phyloP scores from a whole-genome alignment of 1,284 basidiomycete genomes.

The Cutaneotrichosporon sp. region DNA sequence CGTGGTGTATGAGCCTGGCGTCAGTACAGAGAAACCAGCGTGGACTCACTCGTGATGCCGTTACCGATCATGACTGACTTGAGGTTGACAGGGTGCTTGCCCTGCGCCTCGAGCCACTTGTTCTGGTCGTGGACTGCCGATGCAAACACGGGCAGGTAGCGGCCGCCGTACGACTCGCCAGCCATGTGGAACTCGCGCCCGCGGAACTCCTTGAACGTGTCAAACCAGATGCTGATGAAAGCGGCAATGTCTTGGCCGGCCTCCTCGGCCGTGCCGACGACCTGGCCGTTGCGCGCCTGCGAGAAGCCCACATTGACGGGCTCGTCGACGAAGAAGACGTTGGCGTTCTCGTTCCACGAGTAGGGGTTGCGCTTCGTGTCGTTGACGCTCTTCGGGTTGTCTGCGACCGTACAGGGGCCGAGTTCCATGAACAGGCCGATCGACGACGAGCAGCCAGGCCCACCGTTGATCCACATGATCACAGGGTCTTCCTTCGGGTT shows the following conservation, averaged over 20 bases:
- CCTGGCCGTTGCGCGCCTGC: slow-evolving; percentile 66
- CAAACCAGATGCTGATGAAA: slow-evolving; percentile 73
- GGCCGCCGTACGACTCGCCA: slow-evolving; percentile 63
- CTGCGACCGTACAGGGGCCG: slow-evolving; percentile 53
- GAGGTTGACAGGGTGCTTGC: slow-evolving; percentile 72
- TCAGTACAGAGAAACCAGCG: background rate
- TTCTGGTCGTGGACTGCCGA: slow-evolving; percentile 79
- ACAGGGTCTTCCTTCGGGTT: slow-evolving; percentile 62
- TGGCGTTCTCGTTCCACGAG: slow-evolving; percentile 56
- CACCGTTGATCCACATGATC: slow-evolving; percentile 55
- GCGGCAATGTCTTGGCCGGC: slow-evolving; percentile 70
- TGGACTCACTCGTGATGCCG: slow-evolving; percentile 51
- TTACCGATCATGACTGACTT: slow-evolving; percentile 76
- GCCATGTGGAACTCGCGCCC: slow-evolving; percentile 67
- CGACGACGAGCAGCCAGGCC: slow-evolving; percentile 55
- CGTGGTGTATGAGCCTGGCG: slow-evolving; percentile 12
- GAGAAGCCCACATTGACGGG: slow-evolving; percentile 66
- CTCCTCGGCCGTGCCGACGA: slow-evolving; percentile 66
- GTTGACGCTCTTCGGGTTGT: slow-evolving; percentile 46
- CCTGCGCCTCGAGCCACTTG: slow-evolving; percentile 60
- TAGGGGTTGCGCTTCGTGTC: slow-evolving; percentile 55
- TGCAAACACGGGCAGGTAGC: slow-evolving; percentile 82
- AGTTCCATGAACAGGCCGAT: slow-evolving; percentile 59
- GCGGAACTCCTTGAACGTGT: slow-evolving; percentile 67
- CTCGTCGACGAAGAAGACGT: slow-evolving; percentile 52